A percentile compares a stretch with the other conserved stretches of the same genome.
phyloP scores from a whole-genome alignment of 106 monocot species.

The Phalaenopsis aphrodite region DNA sequence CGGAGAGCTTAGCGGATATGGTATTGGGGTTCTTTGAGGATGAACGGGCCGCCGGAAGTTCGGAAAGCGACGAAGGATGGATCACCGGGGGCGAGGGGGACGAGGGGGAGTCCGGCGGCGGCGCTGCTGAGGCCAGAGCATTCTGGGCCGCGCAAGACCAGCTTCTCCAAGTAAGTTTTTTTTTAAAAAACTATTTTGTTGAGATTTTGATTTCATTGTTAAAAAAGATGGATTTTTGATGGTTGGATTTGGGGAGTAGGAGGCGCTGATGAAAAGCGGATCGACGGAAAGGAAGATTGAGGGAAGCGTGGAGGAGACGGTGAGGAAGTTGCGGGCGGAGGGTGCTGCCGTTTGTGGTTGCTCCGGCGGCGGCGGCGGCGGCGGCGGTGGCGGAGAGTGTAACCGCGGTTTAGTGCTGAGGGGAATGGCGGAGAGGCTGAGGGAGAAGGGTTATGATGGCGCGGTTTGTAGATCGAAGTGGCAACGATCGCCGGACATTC shows the following conservation, averaged over 20 bases:
- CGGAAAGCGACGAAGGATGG: conserved; percentile 13
- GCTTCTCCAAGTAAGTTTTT: conserved; percentile 37
- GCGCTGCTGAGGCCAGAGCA: background rate
- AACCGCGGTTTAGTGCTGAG: conserved; percentile 34
- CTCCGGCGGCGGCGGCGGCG: conserved; percentile 1
- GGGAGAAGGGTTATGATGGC: conserved; percentile 51
- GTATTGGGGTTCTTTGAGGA: conserved; percentile 5
- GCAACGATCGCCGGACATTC: conserved; percentile 53
- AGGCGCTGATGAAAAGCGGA: conserved; percentile 35
- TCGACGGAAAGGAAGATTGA: conserved; percentile 42
- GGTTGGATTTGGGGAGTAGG: conserved; percentile 19
- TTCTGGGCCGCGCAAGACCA: conserved; percentile 61
- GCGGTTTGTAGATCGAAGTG: conserved; percentile 77
- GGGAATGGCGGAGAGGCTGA: conserved; percentile 25
- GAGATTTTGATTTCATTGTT: background rate
- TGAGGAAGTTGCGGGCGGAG: conserved; percentile 20
- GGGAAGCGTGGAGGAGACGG: conserved; percentile 23
- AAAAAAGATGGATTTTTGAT: background rate
- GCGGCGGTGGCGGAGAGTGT: conserved; percentile 3
- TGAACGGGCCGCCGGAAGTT: background rate
- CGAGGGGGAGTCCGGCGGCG: no score
- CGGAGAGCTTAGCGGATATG: conserved; percentile 6
- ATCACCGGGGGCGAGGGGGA: background rate
- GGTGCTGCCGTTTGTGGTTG: conserved; percentile 24
- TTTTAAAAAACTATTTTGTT: no score